Evolutionary conservation across 1,139 yeast species (phyloP).

Genomic region (Suhomyces yuchorum): DNA sequence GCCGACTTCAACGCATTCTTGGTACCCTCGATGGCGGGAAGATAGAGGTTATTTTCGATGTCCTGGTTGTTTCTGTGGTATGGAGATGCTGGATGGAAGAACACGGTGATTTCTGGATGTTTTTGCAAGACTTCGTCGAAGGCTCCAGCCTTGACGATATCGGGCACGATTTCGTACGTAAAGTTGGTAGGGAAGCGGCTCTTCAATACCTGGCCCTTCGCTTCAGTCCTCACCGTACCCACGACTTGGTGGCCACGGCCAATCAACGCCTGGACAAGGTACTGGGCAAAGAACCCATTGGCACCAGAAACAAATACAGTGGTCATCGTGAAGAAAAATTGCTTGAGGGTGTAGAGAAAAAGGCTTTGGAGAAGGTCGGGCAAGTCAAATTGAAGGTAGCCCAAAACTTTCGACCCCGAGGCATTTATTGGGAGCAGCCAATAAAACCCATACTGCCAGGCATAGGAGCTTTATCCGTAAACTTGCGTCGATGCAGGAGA

Average conservation of each 20-base stretch:
- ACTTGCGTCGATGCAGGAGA: not conserved
- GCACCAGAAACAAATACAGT: slow-evolving; percentile 40
- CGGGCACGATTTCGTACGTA: slow-evolving; percentile 29
- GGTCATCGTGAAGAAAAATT: not conserved
- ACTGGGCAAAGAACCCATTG: slow-evolving; percentile 41
- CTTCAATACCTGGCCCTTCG: slow-evolving; percentile 12
- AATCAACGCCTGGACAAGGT: slow-evolving; percentile 20
- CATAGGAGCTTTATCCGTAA: not conserved
- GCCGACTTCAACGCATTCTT: slow-evolving; percentile 2
- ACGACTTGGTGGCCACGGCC: slow-evolving; percentile 52
- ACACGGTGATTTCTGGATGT: not conserved
- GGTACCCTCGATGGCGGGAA: slow-evolving; percentile 1
- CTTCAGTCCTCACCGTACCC: slow-evolving; percentile 54
- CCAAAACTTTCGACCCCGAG: too few species aligned
- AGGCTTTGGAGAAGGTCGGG: too few species aligned
- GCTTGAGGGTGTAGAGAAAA: too few species aligned
- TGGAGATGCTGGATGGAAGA: slow-evolving; percentile 5
- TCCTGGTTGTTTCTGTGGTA: not conserved
- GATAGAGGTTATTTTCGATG: slow-evolving; percentile 1
- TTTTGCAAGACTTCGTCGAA: slow-evolving; percentile 1
- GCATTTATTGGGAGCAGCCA: too few species aligned
- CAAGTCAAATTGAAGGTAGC: too few species aligned
- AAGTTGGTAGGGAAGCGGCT: slow-evolving; percentile 21
- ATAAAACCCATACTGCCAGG: not conserved
- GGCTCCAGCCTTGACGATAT: slow-evolving; percentile 16